phyloP scores from a whole-genome alignment of 139 green algal species.

The Klebsormidium nitens region DNA sequence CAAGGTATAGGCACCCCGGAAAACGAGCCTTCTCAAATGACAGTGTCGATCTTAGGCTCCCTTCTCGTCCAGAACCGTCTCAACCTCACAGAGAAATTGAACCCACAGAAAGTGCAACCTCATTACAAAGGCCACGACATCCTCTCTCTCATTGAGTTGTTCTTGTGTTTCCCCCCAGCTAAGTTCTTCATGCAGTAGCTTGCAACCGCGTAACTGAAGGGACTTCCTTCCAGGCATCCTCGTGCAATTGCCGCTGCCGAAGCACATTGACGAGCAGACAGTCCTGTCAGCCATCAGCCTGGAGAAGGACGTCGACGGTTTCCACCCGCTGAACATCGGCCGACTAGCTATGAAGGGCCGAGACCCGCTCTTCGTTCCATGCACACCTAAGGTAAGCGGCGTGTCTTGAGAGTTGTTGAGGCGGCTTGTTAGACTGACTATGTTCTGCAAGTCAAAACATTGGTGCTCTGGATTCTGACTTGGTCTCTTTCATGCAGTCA shows the following conservation, averaged over 20 bases:
- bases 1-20: no score
- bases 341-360: constrained; percentile 68
- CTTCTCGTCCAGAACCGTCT: neutral
- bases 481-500: neutral
- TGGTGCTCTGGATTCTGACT: neutral
- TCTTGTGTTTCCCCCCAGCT: neutral
- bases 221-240: constrained; percentile 70
- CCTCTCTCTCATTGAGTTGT: neutral
- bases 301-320: constrained; percentile 89
- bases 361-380: constrained; percentile 61
- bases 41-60: neutral
- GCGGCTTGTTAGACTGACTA: neutral
- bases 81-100: neutral
- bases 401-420: neutral
- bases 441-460: constrained; percentile 15
- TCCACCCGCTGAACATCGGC: constrained; percentile 93
- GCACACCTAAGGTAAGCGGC: constrained; percentile 63
- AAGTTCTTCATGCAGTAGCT: no score
- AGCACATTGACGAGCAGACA: constrained; percentile 80
- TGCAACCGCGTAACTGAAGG: no score
- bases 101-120: neutral
- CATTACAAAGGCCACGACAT: no score
- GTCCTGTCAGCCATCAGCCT: constrained; percentile 76
- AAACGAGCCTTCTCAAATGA: no score
- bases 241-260: constrained; percentile 91